phyloP scores from a whole-genome alignment of 352 stramenopile species.

The Phytophthora niederhauseri region DNA sequence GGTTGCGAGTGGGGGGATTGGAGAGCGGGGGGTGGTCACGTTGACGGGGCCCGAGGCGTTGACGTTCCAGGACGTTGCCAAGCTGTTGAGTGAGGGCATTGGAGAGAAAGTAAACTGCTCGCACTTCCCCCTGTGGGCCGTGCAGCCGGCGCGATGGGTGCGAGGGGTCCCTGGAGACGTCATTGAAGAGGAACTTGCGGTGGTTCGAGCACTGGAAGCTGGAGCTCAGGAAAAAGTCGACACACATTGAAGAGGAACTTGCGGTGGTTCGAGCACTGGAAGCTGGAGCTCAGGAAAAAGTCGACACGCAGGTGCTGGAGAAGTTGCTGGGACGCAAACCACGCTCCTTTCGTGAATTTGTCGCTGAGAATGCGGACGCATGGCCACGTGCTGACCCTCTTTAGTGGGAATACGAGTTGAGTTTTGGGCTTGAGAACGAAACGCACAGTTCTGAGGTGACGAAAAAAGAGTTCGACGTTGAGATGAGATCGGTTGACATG shows the following conservation, averaged over 20 bases:
- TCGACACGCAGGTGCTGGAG: conserved; percentile 40
- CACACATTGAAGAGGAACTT: conserved; percentile 64
- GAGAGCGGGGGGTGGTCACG: conserved; percentile 21
- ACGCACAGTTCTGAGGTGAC: neutral
- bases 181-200: conserved; percentile 60
- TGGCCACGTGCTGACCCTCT: conserved; percentile 42
- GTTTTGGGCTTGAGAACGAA: too few species aligned
- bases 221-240: too few species aligned
- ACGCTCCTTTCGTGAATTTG: conserved; percentile 53
- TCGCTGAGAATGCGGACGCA: conserved; percentile 43
- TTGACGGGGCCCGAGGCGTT: conserved; percentile 70
- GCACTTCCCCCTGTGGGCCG: conserved; percentile 74
- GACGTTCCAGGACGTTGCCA: conserved; percentile 51
- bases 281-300: conserved; percentile 39
- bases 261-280: conserved; percentile 54
- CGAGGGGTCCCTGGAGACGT: conserved; percentile 63
- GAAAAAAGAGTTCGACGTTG: neutral
- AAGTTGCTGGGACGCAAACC: conserved; percentile 43
- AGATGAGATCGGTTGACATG: neutral
- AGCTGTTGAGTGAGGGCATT: conserved; percentile 50
- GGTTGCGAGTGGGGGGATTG: neutral
- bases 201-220: conserved; percentile 50
- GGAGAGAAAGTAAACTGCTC: conserved; percentile 57
- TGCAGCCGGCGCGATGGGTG: conserved; percentile 79
- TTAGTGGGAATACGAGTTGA: too few species aligned